Conservation (phyloP, 257 asterid genomes). For the Fraxinus quadrangulata region DNA sequence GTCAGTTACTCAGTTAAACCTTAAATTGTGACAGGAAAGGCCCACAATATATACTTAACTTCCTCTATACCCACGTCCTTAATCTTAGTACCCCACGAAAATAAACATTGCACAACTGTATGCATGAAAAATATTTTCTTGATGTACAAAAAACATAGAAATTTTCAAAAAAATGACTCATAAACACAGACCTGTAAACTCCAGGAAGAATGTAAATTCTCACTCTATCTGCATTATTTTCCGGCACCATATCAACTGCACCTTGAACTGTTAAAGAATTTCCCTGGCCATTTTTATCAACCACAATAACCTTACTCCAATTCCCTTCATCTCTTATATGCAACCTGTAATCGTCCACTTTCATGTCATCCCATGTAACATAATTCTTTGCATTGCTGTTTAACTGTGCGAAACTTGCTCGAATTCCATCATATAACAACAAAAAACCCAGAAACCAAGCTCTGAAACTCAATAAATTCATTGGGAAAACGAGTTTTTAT, state of each 20-base stretch:
- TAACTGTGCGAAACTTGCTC: constrained; percentile 8
- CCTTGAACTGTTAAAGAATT: constrained; percentile 78
- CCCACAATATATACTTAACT: constrained; percentile 33
- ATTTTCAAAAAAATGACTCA: neutral
- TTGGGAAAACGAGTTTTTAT: neutral
- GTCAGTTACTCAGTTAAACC: neutral
- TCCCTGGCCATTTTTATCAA: constrained; percentile 58
- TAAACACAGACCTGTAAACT: constrained; percentile 56
- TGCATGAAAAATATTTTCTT: constrained; percentile 26
- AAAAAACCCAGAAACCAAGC: constrained; percentile 19
- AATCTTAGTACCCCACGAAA: constrained; percentile 27
- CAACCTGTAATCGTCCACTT: constrained; percentile 25
- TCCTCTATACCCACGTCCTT: constrained; percentile 43
- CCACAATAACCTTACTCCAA: constrained; percentile 42
- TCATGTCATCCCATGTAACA: constrained; percentile 73
- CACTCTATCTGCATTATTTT: constrained; percentile 40
- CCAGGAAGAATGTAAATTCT: constrained; percentile 72
- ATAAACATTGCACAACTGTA: constrained; percentile 23
- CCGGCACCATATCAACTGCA: constrained; percentile 75
- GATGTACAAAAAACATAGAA: neutral
- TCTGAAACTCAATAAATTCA: constrained; percentile 23
- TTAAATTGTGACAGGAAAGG: neutral
- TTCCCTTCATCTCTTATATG: constrained; percentile 12
- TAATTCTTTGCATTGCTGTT: constrained; percentile 15
- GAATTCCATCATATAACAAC: constrained; percentile 15